Percentiles rank a stretch among this genome's conserved stretches.
Conservation (phyloP, 129 eudicot genomes). For the Escallonia rubra region DNA sequence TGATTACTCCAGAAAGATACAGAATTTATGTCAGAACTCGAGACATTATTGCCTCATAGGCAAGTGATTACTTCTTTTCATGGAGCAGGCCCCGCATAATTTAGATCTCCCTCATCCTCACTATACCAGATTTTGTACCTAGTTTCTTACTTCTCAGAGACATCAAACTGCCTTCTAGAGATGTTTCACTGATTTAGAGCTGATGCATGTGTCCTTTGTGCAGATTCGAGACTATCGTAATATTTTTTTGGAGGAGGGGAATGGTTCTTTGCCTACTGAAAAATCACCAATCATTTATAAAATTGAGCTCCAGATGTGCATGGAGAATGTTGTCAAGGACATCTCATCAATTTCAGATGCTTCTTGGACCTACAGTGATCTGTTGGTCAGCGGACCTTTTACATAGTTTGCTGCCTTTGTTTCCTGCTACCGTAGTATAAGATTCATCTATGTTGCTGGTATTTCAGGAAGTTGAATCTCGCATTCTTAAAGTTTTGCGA, state of each 20-base stretch:
- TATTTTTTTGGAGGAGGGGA: background rate
- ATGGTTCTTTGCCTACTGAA: background rate
- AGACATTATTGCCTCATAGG: no score
- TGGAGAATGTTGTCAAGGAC: conserved; percentile 5
- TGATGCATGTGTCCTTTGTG: background rate
- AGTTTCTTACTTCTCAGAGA: no score
- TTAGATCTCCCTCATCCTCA: background rate
- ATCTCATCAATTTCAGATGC: conserved; percentile 5
- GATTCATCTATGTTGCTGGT: background rate
- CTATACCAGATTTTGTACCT: background rate
- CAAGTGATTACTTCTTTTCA: no score
- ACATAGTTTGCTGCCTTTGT: background rate
- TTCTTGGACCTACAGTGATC: conserved; percentile 10
- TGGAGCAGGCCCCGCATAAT: no score
- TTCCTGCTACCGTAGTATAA: background rate
- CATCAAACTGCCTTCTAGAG: no score
- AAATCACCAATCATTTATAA: conserved; percentile 1
- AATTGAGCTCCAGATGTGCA: conserved; percentile 1
- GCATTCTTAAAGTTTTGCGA: conserved; percentile 5
- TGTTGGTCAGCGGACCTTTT: conserved; percentile 4
- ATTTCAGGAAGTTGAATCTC: conserved; percentile 10
- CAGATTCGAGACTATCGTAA: conserved; percentile 10
- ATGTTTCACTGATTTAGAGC: background rate
- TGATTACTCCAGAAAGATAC: no score
- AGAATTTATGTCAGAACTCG: no score